Conservation (phyloP, 23 red algal genomes). For the Agarophyton chilense region DNA sequence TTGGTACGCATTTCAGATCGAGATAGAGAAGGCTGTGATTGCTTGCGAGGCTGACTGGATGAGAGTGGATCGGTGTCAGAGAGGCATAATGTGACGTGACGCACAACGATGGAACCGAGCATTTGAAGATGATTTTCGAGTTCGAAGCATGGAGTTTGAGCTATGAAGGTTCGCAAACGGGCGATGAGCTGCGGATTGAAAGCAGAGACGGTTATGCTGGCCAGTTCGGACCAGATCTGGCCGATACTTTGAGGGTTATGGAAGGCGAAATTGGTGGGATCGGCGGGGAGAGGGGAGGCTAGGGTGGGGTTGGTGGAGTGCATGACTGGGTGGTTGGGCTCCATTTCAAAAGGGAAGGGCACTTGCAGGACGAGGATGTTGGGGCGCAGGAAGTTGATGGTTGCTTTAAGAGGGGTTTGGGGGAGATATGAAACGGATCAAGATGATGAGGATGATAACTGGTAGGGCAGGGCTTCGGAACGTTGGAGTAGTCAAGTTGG, state of each 20-base stretch:
- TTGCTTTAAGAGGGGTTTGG: not conserved
- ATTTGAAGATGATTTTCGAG: constrained; percentile 42
- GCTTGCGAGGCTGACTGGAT: not conserved
- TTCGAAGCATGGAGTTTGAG: constrained; percentile 12
- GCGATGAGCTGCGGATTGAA: constrained; percentile 40
- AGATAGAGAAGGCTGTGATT: not conserved
- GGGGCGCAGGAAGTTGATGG: too few relatives aligned
- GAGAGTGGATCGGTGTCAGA: not conserved
- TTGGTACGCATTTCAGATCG: not conserved
- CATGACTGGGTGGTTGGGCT: not conserved
- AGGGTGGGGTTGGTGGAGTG: not conserved
- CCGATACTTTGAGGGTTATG: constrained; percentile 25
- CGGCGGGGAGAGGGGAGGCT: not conserved
- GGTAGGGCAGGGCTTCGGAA: not conserved
- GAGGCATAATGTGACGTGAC: constrained; percentile 33
- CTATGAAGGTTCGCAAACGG: constrained; percentile 42
- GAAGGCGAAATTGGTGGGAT: not conserved
- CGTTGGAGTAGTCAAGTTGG: not conserved
- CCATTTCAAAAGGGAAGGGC: not conserved
- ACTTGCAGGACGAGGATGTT: too few relatives aligned
- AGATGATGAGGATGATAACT: not conserved
- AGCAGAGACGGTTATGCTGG: constrained; percentile 39
- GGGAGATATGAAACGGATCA: not conserved
- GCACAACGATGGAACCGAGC: constrained; percentile 44
- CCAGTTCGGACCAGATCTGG: constrained; percentile 46